Evolutionary conservation across 2,329 filamentous ascomycete genomes (phyloP).

Genomic region (Neofusicoccum parvum): DNA sequence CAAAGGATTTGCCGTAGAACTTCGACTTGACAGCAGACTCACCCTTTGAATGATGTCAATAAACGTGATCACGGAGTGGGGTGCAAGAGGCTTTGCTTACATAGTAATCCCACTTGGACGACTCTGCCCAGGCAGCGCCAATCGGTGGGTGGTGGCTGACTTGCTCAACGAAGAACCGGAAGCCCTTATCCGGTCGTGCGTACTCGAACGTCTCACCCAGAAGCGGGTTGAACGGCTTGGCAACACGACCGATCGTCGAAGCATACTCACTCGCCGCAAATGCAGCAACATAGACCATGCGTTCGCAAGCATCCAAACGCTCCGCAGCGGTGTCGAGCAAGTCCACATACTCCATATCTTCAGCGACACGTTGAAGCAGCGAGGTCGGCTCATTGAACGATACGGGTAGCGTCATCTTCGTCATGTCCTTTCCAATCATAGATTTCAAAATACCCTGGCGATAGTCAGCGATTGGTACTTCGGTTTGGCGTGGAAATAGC

Average conservation of each 20-base stretch:
- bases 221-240: slow-evolving; percentile 96
- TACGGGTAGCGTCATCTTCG: slow-evolving; percentile 97
- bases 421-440: slow-evolving; percentile 99
- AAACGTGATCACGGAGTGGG: neutral
- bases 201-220: slow-evolving; percentile 98
- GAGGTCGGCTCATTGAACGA: slow-evolving; percentile 99
- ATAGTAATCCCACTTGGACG: slow-evolving; percentile 92
- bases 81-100: slow-evolving; percentile 38
- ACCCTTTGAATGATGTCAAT: slow-evolving; percentile 53
- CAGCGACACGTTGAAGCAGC: slow-evolving; percentile 87
- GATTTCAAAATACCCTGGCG: slow-evolving; percentile 89
- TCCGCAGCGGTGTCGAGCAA: slow-evolving; percentile 87
- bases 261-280: slow-evolving; percentile 97
- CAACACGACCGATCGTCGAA: slow-evolving; percentile 92
- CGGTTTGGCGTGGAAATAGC: neutral
- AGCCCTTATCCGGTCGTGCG: slow-evolving; percentile 91
- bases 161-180: slow-evolving; percentile 98
- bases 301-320: slow-evolving; percentile 82
- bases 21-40: slow-evolving; percentile 95
- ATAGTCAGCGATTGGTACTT: slow-evolving; percentile 28
- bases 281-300: slow-evolving; percentile 90
- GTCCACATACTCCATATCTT: slow-evolving; percentile 98
- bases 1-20: slow-evolving; percentile 96
- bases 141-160: slow-evolving; percentile 96
- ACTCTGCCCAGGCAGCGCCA: slow-evolving; percentile 90